Conservation (phyloP, 2,329 filamentous ascomycete genomes). For the Lasiodiplodia theobromae region DNA sequence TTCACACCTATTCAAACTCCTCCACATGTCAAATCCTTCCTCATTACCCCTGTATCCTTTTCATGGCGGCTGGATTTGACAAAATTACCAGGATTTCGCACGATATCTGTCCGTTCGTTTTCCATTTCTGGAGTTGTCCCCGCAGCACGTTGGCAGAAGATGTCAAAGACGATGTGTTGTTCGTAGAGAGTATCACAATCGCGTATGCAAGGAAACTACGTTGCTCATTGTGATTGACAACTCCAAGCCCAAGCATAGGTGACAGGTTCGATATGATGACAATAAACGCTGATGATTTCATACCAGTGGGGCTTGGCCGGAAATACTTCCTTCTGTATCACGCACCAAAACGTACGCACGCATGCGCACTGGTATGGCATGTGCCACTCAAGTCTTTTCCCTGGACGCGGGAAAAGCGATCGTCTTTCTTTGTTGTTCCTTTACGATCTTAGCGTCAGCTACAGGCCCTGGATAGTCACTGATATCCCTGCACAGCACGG, state of each 20-base stretch:
- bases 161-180: not conserved
- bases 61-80: not conserved
- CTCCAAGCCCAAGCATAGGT: not conserved
- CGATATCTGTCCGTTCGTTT: too few species aligned
- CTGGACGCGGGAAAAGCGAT: not conserved
- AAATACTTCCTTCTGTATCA: not conserved
- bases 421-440: not conserved
- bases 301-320: conserved; percentile 6
- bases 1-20: not conserved
- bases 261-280: not conserved
- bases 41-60: not conserved
- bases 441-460: not conserved
- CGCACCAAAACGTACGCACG: not conserved
- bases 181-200: not conserved
- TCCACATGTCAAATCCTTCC: not conserved
- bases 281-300: not conserved
- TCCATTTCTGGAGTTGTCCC: too few species aligned
- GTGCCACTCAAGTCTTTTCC: not conserved
- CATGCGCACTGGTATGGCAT: not conserved
- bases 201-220: not conserved
- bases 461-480: not conserved
- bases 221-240: not conserved
- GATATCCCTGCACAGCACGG: not conserved
- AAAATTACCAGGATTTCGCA: not conserved
- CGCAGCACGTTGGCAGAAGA: too few species aligned